Evolutionary conservation across 2,329 filamentous ascomycete genomes (phyloP).

Genomic region (Juglanconis juglandina): DNA sequence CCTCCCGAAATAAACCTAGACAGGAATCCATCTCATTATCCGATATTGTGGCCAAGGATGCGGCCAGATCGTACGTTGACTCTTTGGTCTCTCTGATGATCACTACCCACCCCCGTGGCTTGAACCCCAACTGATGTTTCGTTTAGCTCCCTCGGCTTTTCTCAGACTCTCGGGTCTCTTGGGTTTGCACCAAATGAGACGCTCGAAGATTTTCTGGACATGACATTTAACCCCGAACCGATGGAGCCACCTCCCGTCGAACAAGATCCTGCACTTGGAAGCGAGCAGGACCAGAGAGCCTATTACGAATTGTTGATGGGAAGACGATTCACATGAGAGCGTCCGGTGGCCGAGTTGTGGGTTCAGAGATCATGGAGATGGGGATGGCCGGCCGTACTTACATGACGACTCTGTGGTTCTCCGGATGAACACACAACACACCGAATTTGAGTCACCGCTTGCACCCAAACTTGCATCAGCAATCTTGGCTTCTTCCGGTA

Average conservation of each 20-base stretch:
- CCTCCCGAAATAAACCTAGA: constrained; percentile 8
- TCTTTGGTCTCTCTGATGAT: neutral
- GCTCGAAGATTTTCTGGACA: constrained; percentile 34
- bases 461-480: neutral
- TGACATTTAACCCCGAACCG: constrained; percentile 34
- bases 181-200: constrained; percentile 36
- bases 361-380: neutral
- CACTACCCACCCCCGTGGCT: neutral
- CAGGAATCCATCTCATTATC: constrained; percentile 27
- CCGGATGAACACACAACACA: neutral
- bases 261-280: constrained; percentile 16
- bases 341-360: neutral
- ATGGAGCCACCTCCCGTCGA: constrained; percentile 22
- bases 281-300: constrained; percentile 33
- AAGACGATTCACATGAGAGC: constrained; percentile 16
- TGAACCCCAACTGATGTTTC: constrained; percentile 1
- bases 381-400: neutral
- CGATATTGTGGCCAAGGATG: constrained; percentile 34
- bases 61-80: constrained; percentile 30
- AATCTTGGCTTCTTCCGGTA: neutral
- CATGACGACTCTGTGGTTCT: neutral
- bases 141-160: constrained; percentile 30
- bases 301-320: constrained; percentile 38
- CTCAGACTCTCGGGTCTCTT: constrained; percentile 33
- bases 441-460: neutral